phyloP scores from a whole-genome alignment of 2,329 filamentous ascomycete genomes.

The Didymosphaeria variabile region DNA sequence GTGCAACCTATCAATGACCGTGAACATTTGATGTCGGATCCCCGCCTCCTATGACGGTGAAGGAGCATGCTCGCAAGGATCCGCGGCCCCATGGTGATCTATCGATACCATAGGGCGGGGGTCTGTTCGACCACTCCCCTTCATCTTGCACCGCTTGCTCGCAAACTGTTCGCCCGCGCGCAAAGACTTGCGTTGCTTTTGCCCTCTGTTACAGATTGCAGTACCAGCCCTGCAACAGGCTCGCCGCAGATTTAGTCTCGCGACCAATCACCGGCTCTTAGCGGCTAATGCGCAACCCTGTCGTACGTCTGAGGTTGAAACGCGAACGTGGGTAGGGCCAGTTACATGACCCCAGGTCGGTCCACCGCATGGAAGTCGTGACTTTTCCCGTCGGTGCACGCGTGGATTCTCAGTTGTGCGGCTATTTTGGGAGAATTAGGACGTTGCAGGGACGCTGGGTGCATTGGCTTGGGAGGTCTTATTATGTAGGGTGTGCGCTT shows the following conservation, averaged over 20 bases:
- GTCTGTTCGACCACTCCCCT: neutral
- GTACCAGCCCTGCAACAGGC: slow-evolving; percentile 27
- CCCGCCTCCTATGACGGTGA: neutral
- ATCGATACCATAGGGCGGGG: slow-evolving; percentile 5
- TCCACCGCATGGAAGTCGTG: slow-evolving; percentile 10
- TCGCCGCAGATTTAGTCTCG: slow-evolving; percentile 16
- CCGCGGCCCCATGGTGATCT: neutral
- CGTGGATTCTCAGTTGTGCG: neutral
- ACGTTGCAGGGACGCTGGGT: slow-evolving; percentile 9
- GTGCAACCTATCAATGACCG: neutral
- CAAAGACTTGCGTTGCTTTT: neutral
- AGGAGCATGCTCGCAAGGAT: neutral
- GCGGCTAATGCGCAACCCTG: slow-evolving; percentile 11
- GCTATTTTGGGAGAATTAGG: slow-evolving; percentile 11
- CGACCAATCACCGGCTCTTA: slow-evolving; percentile 22
- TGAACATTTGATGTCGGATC: neutral
- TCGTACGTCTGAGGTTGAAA: slow-evolving; percentile 23
- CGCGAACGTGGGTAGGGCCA: slow-evolving; percentile 9
- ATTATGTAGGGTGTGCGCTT: neutral
- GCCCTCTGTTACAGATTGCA: slow-evolving; percentile 20
- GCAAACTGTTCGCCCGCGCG: slow-evolving; percentile 1
- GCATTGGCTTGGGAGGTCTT: neutral
- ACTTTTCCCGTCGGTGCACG: slow-evolving; percentile 3
- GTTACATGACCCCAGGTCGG: neutral
- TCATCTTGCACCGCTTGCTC: neutral